Conservation (phyloP, 129 eudicot species). For the Saposhnikovia divaricata region DNA sequence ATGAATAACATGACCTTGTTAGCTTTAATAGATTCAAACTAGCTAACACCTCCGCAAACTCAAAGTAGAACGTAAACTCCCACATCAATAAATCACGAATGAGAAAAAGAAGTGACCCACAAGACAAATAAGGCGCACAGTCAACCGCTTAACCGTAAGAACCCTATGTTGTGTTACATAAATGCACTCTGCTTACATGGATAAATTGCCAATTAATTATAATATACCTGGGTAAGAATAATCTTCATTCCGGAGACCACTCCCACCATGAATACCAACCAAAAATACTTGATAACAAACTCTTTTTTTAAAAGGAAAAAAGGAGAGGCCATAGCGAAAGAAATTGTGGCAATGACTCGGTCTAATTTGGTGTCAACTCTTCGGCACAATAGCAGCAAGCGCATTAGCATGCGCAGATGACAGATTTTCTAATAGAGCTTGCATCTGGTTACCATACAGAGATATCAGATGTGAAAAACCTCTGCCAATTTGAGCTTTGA, state of each 20-base stretch:
- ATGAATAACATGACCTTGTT: background rate
- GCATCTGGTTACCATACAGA: conserved; percentile 81
- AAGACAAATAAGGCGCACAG: background rate
- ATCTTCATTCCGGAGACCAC: conserved; percentile 13
- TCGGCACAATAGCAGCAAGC: conserved; percentile 69
- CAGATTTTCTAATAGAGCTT: conserved; percentile 70
- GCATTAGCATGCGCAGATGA: conserved; percentile 86
- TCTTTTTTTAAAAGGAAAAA: background rate
- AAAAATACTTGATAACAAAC: background rate
- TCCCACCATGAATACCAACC: conserved; percentile 8
- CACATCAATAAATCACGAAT: background rate
- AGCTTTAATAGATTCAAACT: background rate
- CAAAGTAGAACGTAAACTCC: background rate
- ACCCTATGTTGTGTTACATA: background rate
- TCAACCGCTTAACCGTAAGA: background rate
- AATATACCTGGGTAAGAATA: conserved; percentile 19
- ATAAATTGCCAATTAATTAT: background rate
- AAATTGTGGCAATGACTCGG: background rate
- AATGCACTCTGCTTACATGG: background rate
- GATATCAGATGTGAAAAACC: conserved; percentile 86
- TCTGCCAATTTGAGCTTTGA: conserved; percentile 67
- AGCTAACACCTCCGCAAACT: too few relatives aligned
- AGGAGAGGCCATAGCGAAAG: background rate
- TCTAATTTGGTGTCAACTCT: conserved; percentile 41
- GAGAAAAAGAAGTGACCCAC: background rate